These are phyloP conservation scores for Schwanniomyces polymorphus DNA, from an alignment of 805 yeast genomes.

Conservation along the genomic window DNA sequence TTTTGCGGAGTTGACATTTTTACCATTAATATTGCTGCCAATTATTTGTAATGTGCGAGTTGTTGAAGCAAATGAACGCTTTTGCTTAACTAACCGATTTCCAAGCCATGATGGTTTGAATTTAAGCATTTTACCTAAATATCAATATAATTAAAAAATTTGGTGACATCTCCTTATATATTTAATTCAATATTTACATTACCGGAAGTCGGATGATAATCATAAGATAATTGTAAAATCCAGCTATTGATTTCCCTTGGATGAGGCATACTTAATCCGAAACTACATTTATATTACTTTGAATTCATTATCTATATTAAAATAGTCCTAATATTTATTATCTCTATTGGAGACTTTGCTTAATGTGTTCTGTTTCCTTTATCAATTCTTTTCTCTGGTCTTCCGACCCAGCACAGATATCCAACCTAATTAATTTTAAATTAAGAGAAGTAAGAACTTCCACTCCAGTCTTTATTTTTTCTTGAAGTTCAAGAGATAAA, in stretches of 20 bases:
- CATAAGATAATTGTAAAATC: no score
- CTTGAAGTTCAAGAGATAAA: neutral
- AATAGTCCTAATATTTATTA: neutral
- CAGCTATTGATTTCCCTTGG: no score
- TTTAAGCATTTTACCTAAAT: constrained; percentile 7
- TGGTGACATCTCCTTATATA: neutral
- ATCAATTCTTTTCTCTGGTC: constrained; percentile 2
- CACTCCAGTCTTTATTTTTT: neutral
- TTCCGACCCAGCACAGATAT: neutral
- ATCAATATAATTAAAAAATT: neutral
- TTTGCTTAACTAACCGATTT: constrained; percentile 6
- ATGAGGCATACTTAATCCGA: no score
- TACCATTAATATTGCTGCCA: constrained; percentile 38
- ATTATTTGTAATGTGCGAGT: constrained; percentile 30
- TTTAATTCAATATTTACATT: no score
- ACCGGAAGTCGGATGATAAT: no score
- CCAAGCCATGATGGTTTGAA: constrained; percentile 10
- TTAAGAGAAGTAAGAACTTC: constrained; percentile 1
- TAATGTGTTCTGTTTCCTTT: neutral
- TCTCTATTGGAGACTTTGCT: neutral
- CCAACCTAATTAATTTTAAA: constrained; percentile 2
- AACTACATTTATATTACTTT: no score
- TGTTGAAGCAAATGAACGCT: constrained; percentile 26
- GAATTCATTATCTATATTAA: no score
- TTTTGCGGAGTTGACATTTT: constrained; percentile 40